Percentiles rank a stretch among this genome's conserved stretches.
Conservation (phyloP, 192 early-diverging fungal species). For the Gigaspora rosea region DNA sequence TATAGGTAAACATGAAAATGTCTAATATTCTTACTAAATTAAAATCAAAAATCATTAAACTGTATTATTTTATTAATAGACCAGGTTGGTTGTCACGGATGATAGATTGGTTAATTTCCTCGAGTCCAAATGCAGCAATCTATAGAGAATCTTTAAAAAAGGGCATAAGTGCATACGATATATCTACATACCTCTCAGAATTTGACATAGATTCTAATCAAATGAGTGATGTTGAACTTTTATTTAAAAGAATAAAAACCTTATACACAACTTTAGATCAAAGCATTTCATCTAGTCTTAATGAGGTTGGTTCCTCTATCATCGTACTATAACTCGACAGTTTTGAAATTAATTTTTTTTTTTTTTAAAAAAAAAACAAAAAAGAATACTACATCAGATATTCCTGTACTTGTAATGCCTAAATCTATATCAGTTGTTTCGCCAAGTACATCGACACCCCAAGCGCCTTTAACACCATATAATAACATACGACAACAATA, state of each 20-base stretch:
- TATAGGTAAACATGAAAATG: conserved; percentile 38
- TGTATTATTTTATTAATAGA: conserved; percentile 11
- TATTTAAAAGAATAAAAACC: conserved; percentile 38
- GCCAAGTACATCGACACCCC: background rate
- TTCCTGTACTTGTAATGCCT: conserved; percentile 22
- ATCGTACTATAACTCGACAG: background rate
- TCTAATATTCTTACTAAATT: background rate
- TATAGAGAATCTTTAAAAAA: conserved; percentile 18
- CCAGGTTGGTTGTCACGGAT: conserved; percentile 56
- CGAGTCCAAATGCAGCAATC: conserved; percentile 26
- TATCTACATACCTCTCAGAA: conserved; percentile 36
- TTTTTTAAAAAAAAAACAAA: background rate
- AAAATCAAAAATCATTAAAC: background rate
- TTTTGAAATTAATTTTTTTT: background rate
- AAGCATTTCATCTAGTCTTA: background rate
- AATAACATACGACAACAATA: background rate
- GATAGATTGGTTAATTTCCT: conserved; percentile 52
- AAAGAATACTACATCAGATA: conserved; percentile 10
- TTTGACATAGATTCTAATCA: conserved; percentile 36
- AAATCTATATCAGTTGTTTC: background rate
- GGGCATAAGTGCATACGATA: conserved; percentile 36
- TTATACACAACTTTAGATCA: conserved; percentile 35
- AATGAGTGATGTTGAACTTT: conserved; percentile 46
- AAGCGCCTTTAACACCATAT: conserved; percentile 8
- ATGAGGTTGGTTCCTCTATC: conserved; percentile 23